Percentiles rank a stretch among this genome's conserved stretches.
These are phyloP conservation scores for Chloris gayana DNA, from an alignment of 176 grass and related monocot genomes.

Conservation along the genomic window DNA sequence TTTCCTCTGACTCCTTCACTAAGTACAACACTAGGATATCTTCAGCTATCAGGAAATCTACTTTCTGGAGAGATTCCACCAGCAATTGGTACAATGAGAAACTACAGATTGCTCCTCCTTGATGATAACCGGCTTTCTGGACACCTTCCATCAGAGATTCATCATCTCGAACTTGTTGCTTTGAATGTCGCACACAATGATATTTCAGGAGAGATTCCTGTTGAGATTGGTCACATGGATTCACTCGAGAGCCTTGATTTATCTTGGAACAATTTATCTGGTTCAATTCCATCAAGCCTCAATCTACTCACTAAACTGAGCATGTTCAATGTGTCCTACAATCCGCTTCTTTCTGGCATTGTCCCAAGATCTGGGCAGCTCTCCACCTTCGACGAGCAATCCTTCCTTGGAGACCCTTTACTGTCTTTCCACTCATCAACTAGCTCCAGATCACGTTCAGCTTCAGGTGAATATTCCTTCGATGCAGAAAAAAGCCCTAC, in stretches of 20 bases:
- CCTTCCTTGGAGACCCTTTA: conserved; percentile 56
- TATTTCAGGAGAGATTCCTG: conserved; percentile 58
- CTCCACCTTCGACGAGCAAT: conserved; percentile 44
- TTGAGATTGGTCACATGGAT: conserved; percentile 30
- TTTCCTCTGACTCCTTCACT: background rate
- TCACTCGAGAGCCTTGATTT: conserved; percentile 54
- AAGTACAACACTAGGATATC: conserved; percentile 42
- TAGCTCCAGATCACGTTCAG: background rate
- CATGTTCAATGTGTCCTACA: conserved; percentile 63
- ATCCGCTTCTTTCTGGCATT: conserved; percentile 46
- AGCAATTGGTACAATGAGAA: conserved; percentile 34
- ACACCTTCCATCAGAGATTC: conserved; percentile 40
- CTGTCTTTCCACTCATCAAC: background rate
- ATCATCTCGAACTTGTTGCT: conserved; percentile 28
- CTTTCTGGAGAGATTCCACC: conserved; percentile 40
- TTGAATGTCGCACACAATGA: conserved; percentile 48
- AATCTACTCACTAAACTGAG: conserved; percentile 40
- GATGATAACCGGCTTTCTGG: conserved; percentile 48
- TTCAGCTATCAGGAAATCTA: conserved; percentile 60
- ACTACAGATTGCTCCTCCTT: conserved; percentile 52
- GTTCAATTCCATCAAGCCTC: conserved; percentile 46
- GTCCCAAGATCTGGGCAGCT: conserved; percentile 43
- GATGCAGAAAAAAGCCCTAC: background rate
- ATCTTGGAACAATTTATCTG: conserved; percentile 59
- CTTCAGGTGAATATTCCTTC: background rate